Evolutionary conservation across 176 grass and related monocot species (phyloP), one percentile per base, ranked within the genome.

Genomic region (Oropetium thomaeum): DNA sequence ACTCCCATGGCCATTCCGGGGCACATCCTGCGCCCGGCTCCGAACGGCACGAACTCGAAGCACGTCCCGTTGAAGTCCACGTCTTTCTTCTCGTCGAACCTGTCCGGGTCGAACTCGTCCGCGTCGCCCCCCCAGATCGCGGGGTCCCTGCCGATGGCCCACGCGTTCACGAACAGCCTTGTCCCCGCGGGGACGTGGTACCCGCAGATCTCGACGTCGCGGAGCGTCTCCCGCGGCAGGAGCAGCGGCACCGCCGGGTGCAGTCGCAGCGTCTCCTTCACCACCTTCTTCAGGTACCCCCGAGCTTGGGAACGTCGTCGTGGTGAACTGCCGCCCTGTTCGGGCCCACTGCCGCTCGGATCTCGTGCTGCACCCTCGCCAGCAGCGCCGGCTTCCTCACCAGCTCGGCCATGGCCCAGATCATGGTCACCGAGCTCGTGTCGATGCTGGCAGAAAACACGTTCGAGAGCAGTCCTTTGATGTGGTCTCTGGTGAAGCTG

Each of bases 111-210:
- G 84, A 86, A 86, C 43, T 62, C 77, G 77, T 86, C 84, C 0
- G 84, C 7, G 17, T 58, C 31, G 19, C 17, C 14, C 0, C 20
- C 4, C 77, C 84, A 86, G 59, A 57, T 81, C 37, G 65, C 70
- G 19, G 84, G 77, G 25, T 90, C 68, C 68, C 87, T 82, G 0
- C 73, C 83, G 37, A 90, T 73, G 1, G 79, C 79, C 87, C 83
- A 90, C 9, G 33, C 78, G 47, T 90, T 90, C 2, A 90, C 73
- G 0, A 82, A 1, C 1, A 86, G 12, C 26, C 67, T 12, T 7
- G 78, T 69, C 52, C 25, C 32, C 5, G 68, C 65, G 14, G 83
- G 67, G 75, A 90, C 69, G 39, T 79, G 51, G 78, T 79, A 82
- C 0, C 83, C 83, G 68, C 9, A 17, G 78, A 84, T 43, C 17